Percentiles rank a stretch among this genome's conserved stretches.
phyloP scores from a whole-genome alignment of 2,329 filamentous ascomycete genomes.

The Tolypocladium tundrense region DNA sequence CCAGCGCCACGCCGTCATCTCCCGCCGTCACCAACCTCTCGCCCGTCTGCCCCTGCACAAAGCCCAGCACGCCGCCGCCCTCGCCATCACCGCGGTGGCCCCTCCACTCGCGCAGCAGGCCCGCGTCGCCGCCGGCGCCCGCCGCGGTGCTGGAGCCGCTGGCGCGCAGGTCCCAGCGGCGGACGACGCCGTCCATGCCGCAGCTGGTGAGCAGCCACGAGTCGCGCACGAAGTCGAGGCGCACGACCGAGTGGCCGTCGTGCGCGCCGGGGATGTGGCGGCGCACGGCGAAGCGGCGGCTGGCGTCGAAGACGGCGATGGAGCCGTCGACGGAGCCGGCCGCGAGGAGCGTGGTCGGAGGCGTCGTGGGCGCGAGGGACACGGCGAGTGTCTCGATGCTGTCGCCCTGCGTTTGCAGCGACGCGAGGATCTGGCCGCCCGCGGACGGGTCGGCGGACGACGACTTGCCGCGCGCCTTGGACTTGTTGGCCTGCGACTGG shows the following conservation, averaged over 20 bases:
- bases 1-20: conserved; percentile 65
- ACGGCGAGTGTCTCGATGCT: conserved; percentile 71
- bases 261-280: conserved; percentile 74
- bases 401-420: conserved; percentile 65
- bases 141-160: conserved; percentile 16
- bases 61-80: conserved; percentile 80
- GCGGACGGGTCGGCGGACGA: conserved; percentile 24
- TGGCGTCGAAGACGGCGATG: conserved; percentile 79
- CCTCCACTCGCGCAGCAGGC: conserved; percentile 77
- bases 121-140: conserved; percentile 38
- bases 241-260: conserved; percentile 82
- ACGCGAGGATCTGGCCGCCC: conserved; percentile 61
- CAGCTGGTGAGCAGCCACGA: conserved; percentile 71
- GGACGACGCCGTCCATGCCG: conserved; percentile 85
- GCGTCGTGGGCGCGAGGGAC: conserved; percentile 23
- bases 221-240: conserved; percentile 71
- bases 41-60: conserved; percentile 71
- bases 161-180: conserved; percentile 74
- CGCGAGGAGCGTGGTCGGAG: conserved; percentile 47
- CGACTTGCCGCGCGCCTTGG: neutral
- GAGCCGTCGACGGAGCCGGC: conserved; percentile 62
- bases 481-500: conserved; percentile 12
- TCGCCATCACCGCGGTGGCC: conserved; percentile 79
- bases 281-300: conserved; percentile 77
- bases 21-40: conserved; percentile 77